A percentile compares a stretch with the other conserved stretches of the same genome.
Conservation (phyloP, 2,329 filamentous ascomycete species). For the Atkinsonella hypoxylon region DNA sequence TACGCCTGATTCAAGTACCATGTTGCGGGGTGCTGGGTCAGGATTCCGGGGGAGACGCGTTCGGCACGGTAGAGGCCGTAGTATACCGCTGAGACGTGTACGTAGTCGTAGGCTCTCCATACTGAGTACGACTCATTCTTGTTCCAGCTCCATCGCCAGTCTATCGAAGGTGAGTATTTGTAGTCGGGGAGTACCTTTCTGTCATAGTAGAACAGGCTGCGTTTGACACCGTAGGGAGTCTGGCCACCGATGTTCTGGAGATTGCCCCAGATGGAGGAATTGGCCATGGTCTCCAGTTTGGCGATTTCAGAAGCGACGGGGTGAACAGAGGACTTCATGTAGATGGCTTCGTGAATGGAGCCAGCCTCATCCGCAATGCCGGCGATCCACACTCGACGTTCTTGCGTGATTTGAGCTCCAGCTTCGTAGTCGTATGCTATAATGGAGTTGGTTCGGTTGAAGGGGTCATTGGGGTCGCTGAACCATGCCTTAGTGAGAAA, state of each 20-base stretch:
- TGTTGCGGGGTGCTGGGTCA: conserved; percentile 29
- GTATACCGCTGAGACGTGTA: conserved; percentile 42
- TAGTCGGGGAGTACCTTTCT: conserved; percentile 30
- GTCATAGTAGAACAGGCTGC: conserved; percentile 46
- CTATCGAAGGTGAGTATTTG: conserved; percentile 27
- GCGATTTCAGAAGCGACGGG: conserved; percentile 36
- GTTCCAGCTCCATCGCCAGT: conserved; percentile 43
- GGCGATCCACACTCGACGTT: conserved; percentile 43
- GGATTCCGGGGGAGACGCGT: conserved; percentile 32
- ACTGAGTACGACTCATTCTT: conserved; percentile 30
- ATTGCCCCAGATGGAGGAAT: conserved; percentile 1
- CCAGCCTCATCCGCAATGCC: conserved; percentile 50
- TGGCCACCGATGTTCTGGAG: neutral
- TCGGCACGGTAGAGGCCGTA: conserved; percentile 46
- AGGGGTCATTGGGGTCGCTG: conserved; percentile 38
- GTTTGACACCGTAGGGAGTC: conserved; percentile 27
- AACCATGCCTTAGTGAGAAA: conserved; percentile 42
- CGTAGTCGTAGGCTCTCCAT: conserved; percentile 46
- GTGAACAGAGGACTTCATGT: conserved; percentile 41
- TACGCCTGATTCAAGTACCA: conserved; percentile 47
- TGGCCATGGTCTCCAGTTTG: conserved; percentile 30
- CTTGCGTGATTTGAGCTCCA: conserved; percentile 29
- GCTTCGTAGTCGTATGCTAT: conserved; percentile 44
- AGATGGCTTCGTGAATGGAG: conserved; percentile 41
- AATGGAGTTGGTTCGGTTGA: conserved; percentile 39